Conservation (phyloP, 768 basidiomycete genomes). For the Tylopilus balloui region DNA sequence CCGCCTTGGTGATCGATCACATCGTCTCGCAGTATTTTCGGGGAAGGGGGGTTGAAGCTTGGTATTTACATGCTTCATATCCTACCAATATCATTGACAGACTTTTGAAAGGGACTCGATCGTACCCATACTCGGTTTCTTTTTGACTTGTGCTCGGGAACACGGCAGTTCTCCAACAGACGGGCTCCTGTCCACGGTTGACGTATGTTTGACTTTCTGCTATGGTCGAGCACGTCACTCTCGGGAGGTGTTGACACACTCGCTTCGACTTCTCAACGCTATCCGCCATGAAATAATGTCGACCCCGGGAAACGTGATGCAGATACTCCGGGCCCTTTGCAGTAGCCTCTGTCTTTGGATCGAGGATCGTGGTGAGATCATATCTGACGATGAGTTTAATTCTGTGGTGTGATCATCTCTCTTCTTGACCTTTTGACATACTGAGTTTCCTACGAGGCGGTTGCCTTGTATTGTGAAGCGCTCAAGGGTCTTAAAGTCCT, state of each 20-base stretch:
- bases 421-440: not conserved
- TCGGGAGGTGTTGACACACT: conserved; percentile 25
- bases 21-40: conserved; percentile 13
- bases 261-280: conserved; percentile 36
- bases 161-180: conserved; percentile 10
- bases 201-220: conserved; percentile 29
- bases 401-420: conserved; percentile 38
- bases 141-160: conserved; percentile 11
- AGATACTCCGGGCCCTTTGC: conserved; percentile 35
- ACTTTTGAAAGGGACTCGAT: conserved; percentile 19
- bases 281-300: conserved; percentile 34
- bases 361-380: conserved; percentile 38
- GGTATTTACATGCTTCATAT: conserved; percentile 12
- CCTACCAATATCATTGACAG: conserved; percentile 4
- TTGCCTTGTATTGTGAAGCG: conserved; percentile 42
- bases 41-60: conserved; percentile 16
- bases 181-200: conserved; percentile 28
- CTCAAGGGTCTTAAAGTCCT: conserved; percentile 37
- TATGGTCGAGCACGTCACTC: conserved; percentile 30
- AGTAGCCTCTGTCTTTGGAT: conserved; percentile 49
- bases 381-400: conserved; percentile 44
- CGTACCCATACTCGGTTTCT: conserved; percentile 13
- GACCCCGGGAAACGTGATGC: conserved; percentile 27
- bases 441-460: conserved; percentile 17
- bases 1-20: conserved; percentile 9